Conservation (phyloP, 768 basidiomycete species). For the Amanita inopinata region DNA sequence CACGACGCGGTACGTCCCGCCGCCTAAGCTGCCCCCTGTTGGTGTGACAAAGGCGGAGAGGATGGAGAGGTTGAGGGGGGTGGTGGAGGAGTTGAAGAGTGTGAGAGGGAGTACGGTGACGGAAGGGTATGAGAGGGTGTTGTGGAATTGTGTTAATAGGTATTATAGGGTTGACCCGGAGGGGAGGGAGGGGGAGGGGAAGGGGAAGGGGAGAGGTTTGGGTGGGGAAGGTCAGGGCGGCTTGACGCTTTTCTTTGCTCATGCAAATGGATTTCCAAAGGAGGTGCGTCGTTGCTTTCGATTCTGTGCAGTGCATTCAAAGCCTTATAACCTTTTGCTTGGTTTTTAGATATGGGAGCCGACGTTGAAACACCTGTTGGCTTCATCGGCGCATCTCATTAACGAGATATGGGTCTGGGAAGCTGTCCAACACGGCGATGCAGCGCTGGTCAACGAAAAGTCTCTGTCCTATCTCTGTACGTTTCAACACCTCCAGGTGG, state of each 20-base stretch:
- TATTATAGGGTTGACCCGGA: constrained; percentile 37
- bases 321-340: background rate
- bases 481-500: constrained; percentile 16
- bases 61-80: constrained; percentile 17
- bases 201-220: no score
- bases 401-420: constrained; percentile 83
- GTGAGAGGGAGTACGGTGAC: constrained; percentile 23
- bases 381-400: constrained; percentile 24
- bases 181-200: constrained; percentile 14
- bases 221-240: constrained; percentile 20
- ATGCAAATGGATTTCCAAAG: constrained; percentile 85
- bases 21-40: constrained; percentile 1
- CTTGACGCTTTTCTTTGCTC: constrained; percentile 65
- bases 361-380: constrained; percentile 42
- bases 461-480: constrained; percentile 50
- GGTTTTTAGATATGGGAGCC: constrained; percentile 89
- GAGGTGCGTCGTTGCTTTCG: constrained; percentile 42
- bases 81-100: constrained; percentile 17
- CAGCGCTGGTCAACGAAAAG: constrained; percentile 58
- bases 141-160: constrained; percentile 71
- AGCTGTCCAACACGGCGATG: constrained; percentile 76
- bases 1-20: constrained; percentile 29
- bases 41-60: constrained; percentile 29
- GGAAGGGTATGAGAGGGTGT: constrained; percentile 29
- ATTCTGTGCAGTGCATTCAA: background rate